phyloP scores from a whole-genome alignment of 257 asterid species.

The Ehretia macrophylla region DNA sequence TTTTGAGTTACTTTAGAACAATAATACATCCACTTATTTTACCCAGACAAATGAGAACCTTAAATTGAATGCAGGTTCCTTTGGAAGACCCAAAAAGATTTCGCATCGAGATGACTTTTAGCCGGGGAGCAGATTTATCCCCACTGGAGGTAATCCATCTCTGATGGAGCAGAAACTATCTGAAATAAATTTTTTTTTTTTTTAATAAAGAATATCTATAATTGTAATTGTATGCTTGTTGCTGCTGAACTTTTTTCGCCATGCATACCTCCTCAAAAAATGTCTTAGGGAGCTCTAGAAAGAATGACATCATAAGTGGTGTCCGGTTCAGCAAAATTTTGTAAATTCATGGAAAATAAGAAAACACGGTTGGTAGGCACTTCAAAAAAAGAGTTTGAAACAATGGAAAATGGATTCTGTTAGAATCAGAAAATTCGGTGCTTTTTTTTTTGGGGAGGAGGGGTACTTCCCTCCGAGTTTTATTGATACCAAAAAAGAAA shows the following conservation, averaged over 20 bases:
- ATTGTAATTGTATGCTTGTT: neutral
- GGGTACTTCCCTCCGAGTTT: too few species aligned
- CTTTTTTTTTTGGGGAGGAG: too few species aligned
- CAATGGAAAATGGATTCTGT: too few species aligned
- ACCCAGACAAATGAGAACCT: conserved; percentile 15
- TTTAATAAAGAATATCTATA: neutral
- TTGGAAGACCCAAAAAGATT: conserved; percentile 86
- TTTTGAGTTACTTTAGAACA: too few species aligned
- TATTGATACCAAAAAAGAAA: too few species aligned
- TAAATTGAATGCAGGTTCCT: conserved; percentile 50
- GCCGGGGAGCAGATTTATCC: conserved; percentile 91
- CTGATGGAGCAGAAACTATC: neutral
- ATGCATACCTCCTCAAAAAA: neutral
- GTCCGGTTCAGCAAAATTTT: neutral
- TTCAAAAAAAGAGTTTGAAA: too few species aligned
- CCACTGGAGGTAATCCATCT: conserved; percentile 64
- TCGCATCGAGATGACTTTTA: conserved; percentile 78
- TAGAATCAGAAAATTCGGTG: too few species aligned
- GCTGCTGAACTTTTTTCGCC: neutral
- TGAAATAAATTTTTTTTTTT: conserved; percentile 1
- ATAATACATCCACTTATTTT: neutral
- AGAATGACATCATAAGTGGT: neutral
- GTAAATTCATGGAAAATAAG: neutral
- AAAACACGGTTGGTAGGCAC: too few species aligned
- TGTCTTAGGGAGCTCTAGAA: neutral